Conservation (phyloP, 2,329 filamentous ascomycete genomes). For the Paracoccidioides lutzii region DNA sequence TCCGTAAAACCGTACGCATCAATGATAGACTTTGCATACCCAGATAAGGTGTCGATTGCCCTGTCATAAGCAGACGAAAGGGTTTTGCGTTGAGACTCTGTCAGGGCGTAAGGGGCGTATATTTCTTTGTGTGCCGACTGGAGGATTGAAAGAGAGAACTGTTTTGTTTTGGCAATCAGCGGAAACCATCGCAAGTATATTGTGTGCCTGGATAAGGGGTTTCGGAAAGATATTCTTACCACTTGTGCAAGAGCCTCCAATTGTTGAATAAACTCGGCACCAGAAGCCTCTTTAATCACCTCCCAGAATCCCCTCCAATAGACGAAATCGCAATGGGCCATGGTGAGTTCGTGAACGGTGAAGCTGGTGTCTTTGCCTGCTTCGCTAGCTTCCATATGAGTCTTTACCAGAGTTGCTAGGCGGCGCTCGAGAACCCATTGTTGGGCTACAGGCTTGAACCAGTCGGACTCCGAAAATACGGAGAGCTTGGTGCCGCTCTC, state of each 20-base stretch:
- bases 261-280: constrained; percentile 3
- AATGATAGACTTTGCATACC: constrained; percentile 12
- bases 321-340: constrained; percentile 16
- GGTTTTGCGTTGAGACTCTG: constrained; percentile 5
- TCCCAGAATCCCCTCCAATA: constrained; percentile 16
- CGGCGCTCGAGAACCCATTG: constrained; percentile 14
- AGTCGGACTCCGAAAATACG: constrained; percentile 7
- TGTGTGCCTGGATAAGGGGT: background rate
- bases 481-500: background rate
- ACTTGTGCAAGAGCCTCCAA: constrained; percentile 11
- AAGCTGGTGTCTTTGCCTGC: constrained; percentile 15
- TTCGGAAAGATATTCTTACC: constrained; percentile 2
- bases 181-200: background rate
- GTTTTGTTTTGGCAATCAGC: background rate
- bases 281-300: constrained; percentile 6
- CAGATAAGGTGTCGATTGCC: constrained; percentile 11
- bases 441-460: constrained; percentile 11
- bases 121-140: constrained; percentile 11
- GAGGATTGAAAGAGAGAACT: constrained; percentile 15
- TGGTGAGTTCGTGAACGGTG: constrained; percentile 14
- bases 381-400: constrained; percentile 13
- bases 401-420: constrained; percentile 10
- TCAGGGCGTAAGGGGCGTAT: constrained; percentile 8
- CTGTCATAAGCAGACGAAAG: constrained; percentile 11
- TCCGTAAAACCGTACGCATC: constrained; percentile 17